A percentile compares a stretch with the other conserved stretches of the same genome.
Conservation (phyloP, 108 stramenopile genomes). For the Aurantiochytrium sp. region DNA sequence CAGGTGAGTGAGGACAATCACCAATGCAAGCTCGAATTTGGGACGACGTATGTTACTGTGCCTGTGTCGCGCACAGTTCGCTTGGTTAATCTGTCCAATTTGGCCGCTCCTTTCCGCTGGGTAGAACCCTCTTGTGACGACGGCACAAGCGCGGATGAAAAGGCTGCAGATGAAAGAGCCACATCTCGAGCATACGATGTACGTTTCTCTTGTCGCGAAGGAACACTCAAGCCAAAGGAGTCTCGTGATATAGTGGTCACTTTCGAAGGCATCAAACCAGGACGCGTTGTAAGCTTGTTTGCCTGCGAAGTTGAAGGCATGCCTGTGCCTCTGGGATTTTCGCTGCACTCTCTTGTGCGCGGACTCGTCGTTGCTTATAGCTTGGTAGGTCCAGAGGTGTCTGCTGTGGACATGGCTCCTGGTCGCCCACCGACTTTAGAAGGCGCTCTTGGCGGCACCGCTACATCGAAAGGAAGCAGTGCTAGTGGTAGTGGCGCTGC, state of each 20-base stretch:
- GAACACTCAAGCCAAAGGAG: conserved; percentile 18
- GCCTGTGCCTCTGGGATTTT: conserved; percentile 38
- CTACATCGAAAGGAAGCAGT: no score
- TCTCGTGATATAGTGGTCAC: conserved; percentile 17
- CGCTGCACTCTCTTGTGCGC: conserved; percentile 14
- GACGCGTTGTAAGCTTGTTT: conserved; percentile 32
- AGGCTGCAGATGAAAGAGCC: no score
- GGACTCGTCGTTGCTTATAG: conserved; percentile 26
- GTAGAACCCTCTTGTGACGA: not conserved
- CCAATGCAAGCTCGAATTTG: not conserved
- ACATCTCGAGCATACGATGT: not conserved
- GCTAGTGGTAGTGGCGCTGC: no score
- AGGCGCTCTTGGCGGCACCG: no score
- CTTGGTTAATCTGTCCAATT: conserved; percentile 24
- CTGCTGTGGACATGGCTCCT: not conserved
- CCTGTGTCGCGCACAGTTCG: conserved; percentile 7
- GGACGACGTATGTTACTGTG: not conserved
- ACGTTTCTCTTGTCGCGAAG: not conserved
- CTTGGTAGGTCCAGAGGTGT: not conserved
- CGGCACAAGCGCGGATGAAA: no score
- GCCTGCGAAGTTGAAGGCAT: conserved; percentile 44
- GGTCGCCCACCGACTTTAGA: not conserved
- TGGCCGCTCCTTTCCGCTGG: conserved; percentile 15
- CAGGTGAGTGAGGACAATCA: not conserved
- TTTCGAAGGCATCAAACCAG: conserved; percentile 15